Percentiles rank a stretch among this genome's conserved stretches.
Conservation (phyloP, 371 early-diverging fungal genomes). For the Umbelopsis sp. region DNA sequence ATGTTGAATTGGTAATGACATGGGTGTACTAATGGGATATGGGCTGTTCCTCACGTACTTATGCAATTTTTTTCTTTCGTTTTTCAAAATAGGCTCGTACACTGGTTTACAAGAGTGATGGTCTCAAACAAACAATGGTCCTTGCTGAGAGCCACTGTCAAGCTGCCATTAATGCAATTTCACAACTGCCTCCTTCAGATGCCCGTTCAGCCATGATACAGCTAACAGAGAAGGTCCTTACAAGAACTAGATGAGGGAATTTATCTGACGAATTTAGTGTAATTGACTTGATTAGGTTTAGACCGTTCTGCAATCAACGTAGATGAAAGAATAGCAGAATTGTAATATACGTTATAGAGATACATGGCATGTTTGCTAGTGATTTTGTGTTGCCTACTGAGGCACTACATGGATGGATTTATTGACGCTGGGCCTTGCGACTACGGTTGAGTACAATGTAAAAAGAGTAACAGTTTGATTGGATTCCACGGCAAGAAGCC, state of each 20-base stretch:
- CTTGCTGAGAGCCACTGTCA: constrained; percentile 64
- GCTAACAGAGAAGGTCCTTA: constrained; percentile 58
- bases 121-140: constrained; percentile 64
- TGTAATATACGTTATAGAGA: constrained; percentile 17
- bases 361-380: constrained; percentile 22
- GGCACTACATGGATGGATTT: background rate
- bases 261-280: constrained; percentile 22
- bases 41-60: background rate
- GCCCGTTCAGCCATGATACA: constrained; percentile 73
- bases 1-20: constrained; percentile 56
- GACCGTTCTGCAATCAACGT: constrained; percentile 22
- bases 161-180: constrained; percentile 61
- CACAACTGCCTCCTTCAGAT: constrained; percentile 66
- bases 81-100: constrained; percentile 55
- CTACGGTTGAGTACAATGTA: too few species aligned
- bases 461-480: too few species aligned
- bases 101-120: constrained; percentile 72
- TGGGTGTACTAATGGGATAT: background rate
- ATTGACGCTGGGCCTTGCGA: background rate
- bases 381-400: background rate
- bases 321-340: background rate
- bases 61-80: too few species aligned
- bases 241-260: constrained; percentile 27
- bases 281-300: constrained; percentile 17
- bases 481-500: too few species aligned